These are phyloP conservation scores for Exophiala sp. DNA, from an alignment of 2,329 filamentous ascomycete species.

Conservation along the genomic window DNA sequence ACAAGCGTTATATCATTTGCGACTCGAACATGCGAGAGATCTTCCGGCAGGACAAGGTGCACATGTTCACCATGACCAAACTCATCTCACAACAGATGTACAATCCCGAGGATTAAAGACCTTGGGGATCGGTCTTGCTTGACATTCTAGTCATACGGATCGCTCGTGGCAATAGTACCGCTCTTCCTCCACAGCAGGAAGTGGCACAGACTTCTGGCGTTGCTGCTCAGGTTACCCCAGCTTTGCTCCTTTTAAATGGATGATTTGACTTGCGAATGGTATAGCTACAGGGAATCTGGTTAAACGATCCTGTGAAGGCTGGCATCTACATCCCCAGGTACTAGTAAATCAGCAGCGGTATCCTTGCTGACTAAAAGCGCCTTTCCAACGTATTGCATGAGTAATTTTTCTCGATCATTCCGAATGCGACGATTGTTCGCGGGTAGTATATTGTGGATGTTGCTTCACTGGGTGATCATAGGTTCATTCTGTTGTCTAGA, in stretches of 20 bases:
- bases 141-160: neutral
- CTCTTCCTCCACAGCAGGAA: neutral
- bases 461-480: no score
- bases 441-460: no score
- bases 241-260: neutral
- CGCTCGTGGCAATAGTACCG: neutral
- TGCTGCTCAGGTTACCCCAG: neutral
- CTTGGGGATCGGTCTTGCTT: slow-evolving; percentile 17
- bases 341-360: slow-evolving; percentile 14
- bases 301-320: neutral
- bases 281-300: neutral
- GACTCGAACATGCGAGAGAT: slow-evolving; percentile 87
- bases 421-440: no score
- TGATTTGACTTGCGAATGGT: no score
- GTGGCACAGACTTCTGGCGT: neutral
- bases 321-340: neutral
- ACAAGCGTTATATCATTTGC: slow-evolving; percentile 88
- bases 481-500: no score
- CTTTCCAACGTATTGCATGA: no score
- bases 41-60: slow-evolving; percentile 83
- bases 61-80: slow-evolving; percentile 99
- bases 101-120: slow-evolving; percentile 62
- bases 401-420: neutral
- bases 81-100: slow-evolving; percentile 85
- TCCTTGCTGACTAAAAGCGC: slow-evolving; percentile 22